phyloP scores from a whole-genome alignment of 2,329 filamentous ascomycete species.

The Calonectria henricotiae region DNA sequence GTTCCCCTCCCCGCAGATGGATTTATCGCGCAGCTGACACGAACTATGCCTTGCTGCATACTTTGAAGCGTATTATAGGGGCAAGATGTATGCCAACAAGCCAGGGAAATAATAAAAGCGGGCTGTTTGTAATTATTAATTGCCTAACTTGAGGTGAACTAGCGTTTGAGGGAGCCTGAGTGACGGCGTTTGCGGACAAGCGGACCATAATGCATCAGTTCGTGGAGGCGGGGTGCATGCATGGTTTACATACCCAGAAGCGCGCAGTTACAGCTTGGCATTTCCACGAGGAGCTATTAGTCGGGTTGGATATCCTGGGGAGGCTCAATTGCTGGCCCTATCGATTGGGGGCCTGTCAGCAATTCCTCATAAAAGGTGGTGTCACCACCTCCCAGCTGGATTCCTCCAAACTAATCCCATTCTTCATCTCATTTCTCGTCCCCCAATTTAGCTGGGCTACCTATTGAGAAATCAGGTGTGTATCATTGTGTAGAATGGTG shows the following conservation, averaged over 20 bases:
- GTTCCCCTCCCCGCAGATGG: neutral
- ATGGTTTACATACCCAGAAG: neutral
- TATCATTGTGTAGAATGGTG: neutral
- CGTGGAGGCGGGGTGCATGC: constrained; percentile 20
- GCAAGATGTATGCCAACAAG: too few relatives aligned
- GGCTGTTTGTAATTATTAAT: neutral
- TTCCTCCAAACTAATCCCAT: neutral
- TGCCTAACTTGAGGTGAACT: neutral
- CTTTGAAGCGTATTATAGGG: neutral
- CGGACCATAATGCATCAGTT: neutral
- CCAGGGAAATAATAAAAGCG: neutral
- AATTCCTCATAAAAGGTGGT: constrained; percentile 9
- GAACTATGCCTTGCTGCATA: neutral
- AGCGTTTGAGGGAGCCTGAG: neutral
- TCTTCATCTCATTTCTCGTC: neutral
- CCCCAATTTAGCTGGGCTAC: neutral
- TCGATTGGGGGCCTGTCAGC: neutral
- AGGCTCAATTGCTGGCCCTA: neutral
- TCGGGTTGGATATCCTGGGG: neutral
- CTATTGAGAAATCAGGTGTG: neutral
- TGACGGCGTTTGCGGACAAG: neutral
- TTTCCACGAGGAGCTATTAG: neutral
- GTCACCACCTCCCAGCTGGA: neutral
- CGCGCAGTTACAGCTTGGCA: neutral
- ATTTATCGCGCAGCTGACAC: constrained; percentile 6